These are phyloP conservation scores for Cladorrhinum samala DNA, from an alignment of 495 filamentous ascomycete species.

Conservation along the genomic window DNA sequence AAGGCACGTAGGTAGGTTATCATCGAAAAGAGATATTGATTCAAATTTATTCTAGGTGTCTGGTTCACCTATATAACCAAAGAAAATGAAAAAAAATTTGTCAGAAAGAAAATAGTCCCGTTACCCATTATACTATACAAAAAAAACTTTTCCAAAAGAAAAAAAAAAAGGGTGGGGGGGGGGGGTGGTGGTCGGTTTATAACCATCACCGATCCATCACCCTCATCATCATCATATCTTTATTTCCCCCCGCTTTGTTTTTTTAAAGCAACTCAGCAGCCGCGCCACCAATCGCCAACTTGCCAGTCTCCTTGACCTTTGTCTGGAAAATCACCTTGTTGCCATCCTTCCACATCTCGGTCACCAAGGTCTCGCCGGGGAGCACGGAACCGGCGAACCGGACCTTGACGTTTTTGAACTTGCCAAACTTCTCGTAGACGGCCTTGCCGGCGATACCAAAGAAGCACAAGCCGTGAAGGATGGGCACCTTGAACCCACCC, in stretches of 20 bases:
- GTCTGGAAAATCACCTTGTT: conserved; percentile 84
- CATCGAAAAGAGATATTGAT: too few relatives aligned
- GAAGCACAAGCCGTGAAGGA: conserved; percentile 93
- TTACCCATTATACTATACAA: too few relatives aligned
- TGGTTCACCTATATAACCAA: too few relatives aligned
- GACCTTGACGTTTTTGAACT: conserved; percentile 92
- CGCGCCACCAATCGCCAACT: conserved; percentile 80
- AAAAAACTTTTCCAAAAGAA: too few relatives aligned
- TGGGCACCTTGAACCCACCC: conserved; percentile 91
- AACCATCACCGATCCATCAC: too few relatives aligned
- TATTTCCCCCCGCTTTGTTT: background rate
- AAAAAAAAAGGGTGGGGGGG: too few relatives aligned
- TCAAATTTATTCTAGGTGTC: too few relatives aligned
- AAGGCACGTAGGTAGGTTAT: too few relatives aligned
- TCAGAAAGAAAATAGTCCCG: too few relatives aligned
- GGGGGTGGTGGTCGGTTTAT: too few relatives aligned
- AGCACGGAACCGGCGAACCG: conserved; percentile 88
- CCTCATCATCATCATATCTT: too few relatives aligned
- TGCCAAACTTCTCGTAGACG: conserved; percentile 75
- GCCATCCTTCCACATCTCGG: conserved; percentile 99
- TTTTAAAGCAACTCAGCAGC: conserved; percentile 65
- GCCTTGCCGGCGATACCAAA: conserved; percentile 90
- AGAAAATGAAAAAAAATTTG: too few relatives aligned
- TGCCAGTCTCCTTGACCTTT: conserved; percentile 93
- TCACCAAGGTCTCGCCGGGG: conserved; percentile 88